Conservation (phyloP, 169 alveolate genomes). For the Ichthyophthirius multifiliis region DNA sequence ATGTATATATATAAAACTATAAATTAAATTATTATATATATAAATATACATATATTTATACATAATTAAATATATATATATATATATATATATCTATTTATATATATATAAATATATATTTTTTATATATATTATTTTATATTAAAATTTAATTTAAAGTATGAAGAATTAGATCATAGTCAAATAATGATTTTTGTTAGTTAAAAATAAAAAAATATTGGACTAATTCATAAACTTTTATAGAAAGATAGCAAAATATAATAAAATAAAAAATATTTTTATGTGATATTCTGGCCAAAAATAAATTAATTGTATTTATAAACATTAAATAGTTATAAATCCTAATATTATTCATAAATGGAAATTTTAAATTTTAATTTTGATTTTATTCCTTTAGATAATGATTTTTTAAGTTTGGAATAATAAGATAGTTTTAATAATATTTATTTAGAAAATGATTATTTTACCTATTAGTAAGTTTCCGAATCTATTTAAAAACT, state of each 20-base stretch:
- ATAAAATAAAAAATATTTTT: not conserved
- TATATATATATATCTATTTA: no score
- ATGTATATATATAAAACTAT: no score
- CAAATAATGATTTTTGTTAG: not conserved
- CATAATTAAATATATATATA: no score
- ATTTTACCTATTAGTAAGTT: not conserved
- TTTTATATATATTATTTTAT: no score
- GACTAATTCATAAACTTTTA: not conserved
- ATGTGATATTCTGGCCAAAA: constrained; percentile 28
- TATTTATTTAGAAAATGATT: constrained; percentile 9
- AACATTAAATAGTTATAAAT: not conserved
- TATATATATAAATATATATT: no score
- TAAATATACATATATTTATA: no score
- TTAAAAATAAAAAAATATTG: not conserved
- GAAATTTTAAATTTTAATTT: not conserved
- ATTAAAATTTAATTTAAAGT: no score
- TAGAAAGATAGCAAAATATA: not conserved
- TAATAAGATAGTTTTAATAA: not conserved
- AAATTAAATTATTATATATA: no score
- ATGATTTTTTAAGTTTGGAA: not conserved
- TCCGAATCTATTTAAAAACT: constrained; percentile 4
- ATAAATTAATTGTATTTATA: constrained; percentile 11
- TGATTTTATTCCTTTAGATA: constrained; percentile 8
- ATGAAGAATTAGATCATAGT: not conserved
- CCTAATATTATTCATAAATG: not conserved